Conservation (phyloP, 331 rosid genomes). For the Quercus tomentella region DNA sequence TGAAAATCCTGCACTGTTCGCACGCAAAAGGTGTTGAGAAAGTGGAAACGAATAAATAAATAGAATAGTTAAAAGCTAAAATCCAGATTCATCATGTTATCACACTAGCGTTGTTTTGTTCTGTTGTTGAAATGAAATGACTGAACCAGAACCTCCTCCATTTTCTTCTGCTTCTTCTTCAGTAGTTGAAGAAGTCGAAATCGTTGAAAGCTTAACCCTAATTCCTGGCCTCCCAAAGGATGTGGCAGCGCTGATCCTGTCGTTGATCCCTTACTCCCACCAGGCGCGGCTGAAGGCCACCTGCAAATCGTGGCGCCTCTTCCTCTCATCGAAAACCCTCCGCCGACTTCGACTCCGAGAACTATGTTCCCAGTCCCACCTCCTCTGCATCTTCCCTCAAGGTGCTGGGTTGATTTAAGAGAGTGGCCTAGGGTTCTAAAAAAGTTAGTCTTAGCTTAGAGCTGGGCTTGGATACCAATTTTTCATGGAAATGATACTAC, state of each 20-base stretch:
- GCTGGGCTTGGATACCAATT: too few species aligned
- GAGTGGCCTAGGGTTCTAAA: too few species aligned
- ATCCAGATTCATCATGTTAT: too few species aligned
- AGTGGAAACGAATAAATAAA: neutral
- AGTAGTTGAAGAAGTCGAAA: neutral
- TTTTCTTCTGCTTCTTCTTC: neutral
- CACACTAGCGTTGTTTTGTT: too few species aligned
- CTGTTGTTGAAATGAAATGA: neutral
- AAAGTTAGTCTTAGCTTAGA: too few species aligned
- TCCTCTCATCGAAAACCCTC: constrained; percentile 55
- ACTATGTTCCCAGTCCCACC: constrained; percentile 26
- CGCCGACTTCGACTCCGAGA: constrained; percentile 37
- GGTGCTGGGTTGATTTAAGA: neutral
- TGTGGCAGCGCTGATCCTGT: constrained; percentile 47
- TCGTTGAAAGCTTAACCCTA: constrained; percentile 23
- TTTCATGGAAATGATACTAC: too few species aligned
- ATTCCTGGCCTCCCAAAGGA: constrained; percentile 84
- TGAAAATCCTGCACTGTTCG: too few species aligned
- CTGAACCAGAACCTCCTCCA: neutral
- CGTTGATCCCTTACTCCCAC: too few species aligned
- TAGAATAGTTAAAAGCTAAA: neutral
- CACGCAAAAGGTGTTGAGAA: too few species aligned
- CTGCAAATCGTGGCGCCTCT: constrained; percentile 60
- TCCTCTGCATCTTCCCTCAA: constrained; percentile 73
- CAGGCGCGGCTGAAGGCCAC: too few species aligned